Conservation (phyloP, 1,284 basidiomycete species). For the Ceratobasidium sp. region DNA sequence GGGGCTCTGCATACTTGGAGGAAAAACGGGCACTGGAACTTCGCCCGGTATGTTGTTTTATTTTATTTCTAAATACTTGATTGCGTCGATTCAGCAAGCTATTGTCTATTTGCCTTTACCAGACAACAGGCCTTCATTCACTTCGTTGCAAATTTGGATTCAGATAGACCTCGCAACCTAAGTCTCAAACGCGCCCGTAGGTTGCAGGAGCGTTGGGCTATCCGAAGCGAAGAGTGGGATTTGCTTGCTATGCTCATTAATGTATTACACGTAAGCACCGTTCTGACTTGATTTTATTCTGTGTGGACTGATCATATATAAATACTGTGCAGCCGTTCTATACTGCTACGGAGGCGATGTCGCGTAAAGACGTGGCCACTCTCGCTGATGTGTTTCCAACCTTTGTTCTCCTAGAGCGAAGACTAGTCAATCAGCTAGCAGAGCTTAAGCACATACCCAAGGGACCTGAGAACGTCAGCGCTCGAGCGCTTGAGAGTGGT, state of each 20-base stretch:
- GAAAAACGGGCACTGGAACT: conserved; percentile 6
- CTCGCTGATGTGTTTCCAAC: background rate
- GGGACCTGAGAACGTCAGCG: background rate
- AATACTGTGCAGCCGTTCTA: background rate
- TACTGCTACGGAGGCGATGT: conserved; percentile 3
- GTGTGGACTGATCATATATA: background rate
- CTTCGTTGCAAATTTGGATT: background rate
- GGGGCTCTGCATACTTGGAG: background rate
- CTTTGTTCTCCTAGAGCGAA: background rate
- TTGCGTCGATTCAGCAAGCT: background rate
- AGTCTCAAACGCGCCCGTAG: background rate
- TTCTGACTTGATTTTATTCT: background rate
- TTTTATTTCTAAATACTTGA: background rate
- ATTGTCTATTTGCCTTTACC: too few relatives aligned
- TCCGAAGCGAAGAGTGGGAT: conserved; percentile 3
- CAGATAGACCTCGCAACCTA: background rate
- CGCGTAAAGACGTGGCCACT: background rate
- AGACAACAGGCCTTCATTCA: background rate
- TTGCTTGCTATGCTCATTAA: conserved; percentile 2
- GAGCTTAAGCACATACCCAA: background rate
- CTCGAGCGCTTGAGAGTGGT: background rate
- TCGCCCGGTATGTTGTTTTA: conserved; percentile 1
- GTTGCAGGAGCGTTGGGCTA: background rate
- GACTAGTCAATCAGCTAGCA: background rate
- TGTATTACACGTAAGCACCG: background rate